Evolutionary conservation across 2,329 filamentous ascomycete genomes (phyloP).

Genomic region (Dactylellina haptotyla): DNA sequence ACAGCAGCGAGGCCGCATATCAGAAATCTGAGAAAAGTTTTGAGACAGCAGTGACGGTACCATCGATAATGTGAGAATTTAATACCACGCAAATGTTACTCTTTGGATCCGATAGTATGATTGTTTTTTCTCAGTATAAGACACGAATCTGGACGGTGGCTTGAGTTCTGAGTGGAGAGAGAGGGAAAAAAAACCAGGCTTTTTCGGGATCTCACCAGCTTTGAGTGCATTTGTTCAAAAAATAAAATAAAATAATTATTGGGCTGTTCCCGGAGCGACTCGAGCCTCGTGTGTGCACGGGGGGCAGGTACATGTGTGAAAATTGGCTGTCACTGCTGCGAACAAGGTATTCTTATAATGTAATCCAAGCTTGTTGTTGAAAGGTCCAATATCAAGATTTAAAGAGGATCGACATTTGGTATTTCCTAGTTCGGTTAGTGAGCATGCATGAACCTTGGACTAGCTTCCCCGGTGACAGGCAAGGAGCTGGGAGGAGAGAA

Average conservation of each 20-base stretch:
- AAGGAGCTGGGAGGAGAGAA: conserved; percentile 12
- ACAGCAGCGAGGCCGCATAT: conserved; percentile 12
- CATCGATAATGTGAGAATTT: neutral
- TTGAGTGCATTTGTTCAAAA: conserved; percentile 9
- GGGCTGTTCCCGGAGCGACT: conserved; percentile 15
- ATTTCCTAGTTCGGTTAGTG: conserved; percentile 35
- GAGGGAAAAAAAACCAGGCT: conserved; percentile 8
- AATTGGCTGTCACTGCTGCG: conserved; percentile 1
- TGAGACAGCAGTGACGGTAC: neutral
- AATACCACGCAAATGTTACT: no score
- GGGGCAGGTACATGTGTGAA: conserved; percentile 7
- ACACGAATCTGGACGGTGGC: conserved; percentile 37
- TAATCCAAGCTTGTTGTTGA: conserved; percentile 12
- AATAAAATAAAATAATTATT: neutral
- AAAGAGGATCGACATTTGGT: conserved; percentile 26
- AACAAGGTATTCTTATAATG: neutral
- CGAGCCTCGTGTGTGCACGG: conserved; percentile 14
- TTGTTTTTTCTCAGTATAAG: conserved; percentile 21
- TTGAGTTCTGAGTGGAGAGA: neutral
- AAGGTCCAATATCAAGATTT: conserved; percentile 45
- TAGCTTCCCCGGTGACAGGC: conserved; percentile 51
- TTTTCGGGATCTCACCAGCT: conserved; percentile 16
- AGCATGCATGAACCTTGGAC: conserved; percentile 32
- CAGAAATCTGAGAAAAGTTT: conserved; percentile 8
- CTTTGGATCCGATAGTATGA: neutral